Base-by-base conservation (phyloP, 805 yeast species). In the Pichia exigua region DNA sequence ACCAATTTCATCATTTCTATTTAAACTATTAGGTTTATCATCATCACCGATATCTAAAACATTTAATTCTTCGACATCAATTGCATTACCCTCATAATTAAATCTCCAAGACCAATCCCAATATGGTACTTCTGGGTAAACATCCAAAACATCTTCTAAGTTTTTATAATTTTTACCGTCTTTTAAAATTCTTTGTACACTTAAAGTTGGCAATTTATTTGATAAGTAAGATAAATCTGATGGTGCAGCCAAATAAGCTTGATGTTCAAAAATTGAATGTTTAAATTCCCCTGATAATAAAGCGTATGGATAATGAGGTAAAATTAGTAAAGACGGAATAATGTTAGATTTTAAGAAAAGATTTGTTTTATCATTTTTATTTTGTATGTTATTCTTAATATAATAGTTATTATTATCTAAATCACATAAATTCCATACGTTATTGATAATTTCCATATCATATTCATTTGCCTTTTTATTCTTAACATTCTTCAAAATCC, bases 361-460 rank as follows among this genome's bases (percentile, higher is more conserved):
- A 26, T 46, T 52, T n/a, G 20, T 27, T 6, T 10, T n/a, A 68
- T n/a, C 40, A 6, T n/a, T 10, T 12, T 27, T 28, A 20, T 46
- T 38, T 26, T 22, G 50, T 40, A 22, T 35, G 22, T 27, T 46
- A 27, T 18, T 44, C 35, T 13, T 43, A 8, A 42, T 46, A 51
- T n/a, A 48, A 42, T 35, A 45, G 26, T 52, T 51, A 22, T 50
- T 55, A 11, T 59, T 46, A 1, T 57, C 44, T 22, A 65, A 55
- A 1, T 54, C 51, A 7, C 55, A 46, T 0, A 66, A 42, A 26
- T 64, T 55, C 51, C 71, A 61, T 35, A 70, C 62, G 45, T 70
- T 68, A 60, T 76, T 76, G 5, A 73, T 61, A 3, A 79, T 61
- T 44, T 79, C 84, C 83, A 78, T 78, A 58, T 79, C 84, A 56